Percentiles rank a stretch among this genome's conserved stretches.
Conservation (phyloP, 2,329 filamentous ascomycete species). For the Lizonia empirigonia region DNA sequence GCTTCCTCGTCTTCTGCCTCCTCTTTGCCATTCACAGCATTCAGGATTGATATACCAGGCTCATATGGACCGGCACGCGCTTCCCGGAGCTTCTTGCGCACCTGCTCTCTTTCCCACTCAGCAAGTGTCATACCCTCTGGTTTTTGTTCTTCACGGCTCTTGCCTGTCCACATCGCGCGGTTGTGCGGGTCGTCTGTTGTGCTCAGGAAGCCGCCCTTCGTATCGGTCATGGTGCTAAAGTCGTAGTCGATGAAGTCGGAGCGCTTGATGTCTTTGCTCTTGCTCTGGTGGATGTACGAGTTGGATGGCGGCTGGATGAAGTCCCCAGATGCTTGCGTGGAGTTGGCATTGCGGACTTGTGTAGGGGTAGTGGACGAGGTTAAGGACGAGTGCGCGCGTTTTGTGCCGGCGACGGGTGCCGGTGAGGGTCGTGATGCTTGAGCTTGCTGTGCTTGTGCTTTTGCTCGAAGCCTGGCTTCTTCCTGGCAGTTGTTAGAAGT, state of each 20-base stretch:
- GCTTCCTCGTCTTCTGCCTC: slow-evolving; percentile 37
- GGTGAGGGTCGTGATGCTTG: slow-evolving; percentile 32
- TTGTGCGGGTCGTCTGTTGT: slow-evolving; percentile 90
- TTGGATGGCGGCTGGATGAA: slow-evolving; percentile 48
- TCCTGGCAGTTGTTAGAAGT: slow-evolving; percentile 61
- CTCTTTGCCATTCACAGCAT: slow-evolving; percentile 52
- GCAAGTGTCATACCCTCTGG: slow-evolving; percentile 86
- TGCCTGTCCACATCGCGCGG: slow-evolving; percentile 63
- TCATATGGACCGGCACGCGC: slow-evolving; percentile 84
- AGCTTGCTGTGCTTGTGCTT: slow-evolving; percentile 69
- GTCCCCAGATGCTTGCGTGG: slow-evolving; percentile 54
- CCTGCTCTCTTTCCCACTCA: slow-evolving; percentile 87
- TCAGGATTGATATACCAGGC: slow-evolving; percentile 78
- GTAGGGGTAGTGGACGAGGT: slow-evolving; percentile 59
- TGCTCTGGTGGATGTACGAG: slow-evolving; percentile 62
- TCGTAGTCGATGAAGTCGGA: slow-evolving; percentile 88
- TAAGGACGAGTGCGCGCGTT: slow-evolving; percentile 72
- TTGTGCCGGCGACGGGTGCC: slow-evolving; percentile 61
- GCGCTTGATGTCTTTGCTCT: slow-evolving; percentile 86
- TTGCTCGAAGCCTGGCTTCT: slow-evolving; percentile 84
- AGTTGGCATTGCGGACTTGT: slow-evolving; percentile 70
- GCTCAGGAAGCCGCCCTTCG: slow-evolving; percentile 93
- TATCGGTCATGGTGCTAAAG: slow-evolving; percentile 97
- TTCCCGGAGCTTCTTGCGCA: slow-evolving; percentile 73
- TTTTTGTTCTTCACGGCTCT: slow-evolving; percentile 63